A percentile compares a stretch with the other conserved stretches of the same genome.
phyloP scores from a whole-genome alignment of 306 rosid species.

The Rosa persica region DNA sequence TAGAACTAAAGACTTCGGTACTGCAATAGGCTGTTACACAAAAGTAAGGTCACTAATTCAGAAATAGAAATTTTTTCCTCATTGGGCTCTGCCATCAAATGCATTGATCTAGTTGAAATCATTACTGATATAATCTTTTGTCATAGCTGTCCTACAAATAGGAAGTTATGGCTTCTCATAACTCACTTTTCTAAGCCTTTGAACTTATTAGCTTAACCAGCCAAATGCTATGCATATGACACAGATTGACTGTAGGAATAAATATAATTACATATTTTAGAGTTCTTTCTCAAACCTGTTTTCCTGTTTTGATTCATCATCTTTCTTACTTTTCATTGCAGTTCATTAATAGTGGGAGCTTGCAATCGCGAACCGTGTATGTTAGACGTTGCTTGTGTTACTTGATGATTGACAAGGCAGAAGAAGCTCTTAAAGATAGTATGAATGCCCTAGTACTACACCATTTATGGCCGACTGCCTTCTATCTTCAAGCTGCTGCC shows the following conservation, averaged over 20 bases:
- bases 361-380: conserved; percentile 66
- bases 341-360: conserved; percentile 76
- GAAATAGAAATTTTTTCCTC: neutral
- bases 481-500: conserved; percentile 92
- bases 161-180: neutral
- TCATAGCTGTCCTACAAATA: neutral
- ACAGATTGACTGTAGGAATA: neutral
- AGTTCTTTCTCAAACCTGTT: neutral
- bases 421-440: conserved; percentile 92
- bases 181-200: neutral
- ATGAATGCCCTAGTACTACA: conserved; percentile 76
- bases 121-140: neutral
- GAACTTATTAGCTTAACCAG: neutral
- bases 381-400: conserved; percentile 90
- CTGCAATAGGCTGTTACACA: conserved; percentile 68
- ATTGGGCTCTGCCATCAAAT: neutral
- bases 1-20: conserved; percentile 62
- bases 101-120: neutral
- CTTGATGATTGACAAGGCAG: conserved; percentile 77
- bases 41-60: conserved; percentile 49
- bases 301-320: neutral
- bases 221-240: neutral
- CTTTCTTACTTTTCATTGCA: conserved; percentile 31
- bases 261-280: neutral
- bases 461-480: conserved; percentile 76